Percentiles rank a stretch among this genome's conserved stretches.
Evolutionary conservation across 768 basidiomycete species (phyloP).

Genomic region (Suillus decipiens): DNA sequence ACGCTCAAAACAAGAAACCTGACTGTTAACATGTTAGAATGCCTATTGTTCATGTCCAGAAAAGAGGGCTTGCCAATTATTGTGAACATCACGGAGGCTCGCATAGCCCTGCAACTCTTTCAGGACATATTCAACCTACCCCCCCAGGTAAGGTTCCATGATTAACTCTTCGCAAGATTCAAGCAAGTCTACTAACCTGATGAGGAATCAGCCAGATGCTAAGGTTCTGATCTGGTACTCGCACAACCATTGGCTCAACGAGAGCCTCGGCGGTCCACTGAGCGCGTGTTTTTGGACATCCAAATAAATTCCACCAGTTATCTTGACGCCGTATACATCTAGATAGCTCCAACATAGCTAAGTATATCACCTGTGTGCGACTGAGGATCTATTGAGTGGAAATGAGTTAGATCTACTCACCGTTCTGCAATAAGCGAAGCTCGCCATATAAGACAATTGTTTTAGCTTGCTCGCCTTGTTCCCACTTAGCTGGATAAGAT

Average conservation of each 20-base stretch:
- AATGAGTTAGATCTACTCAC: conserved; percentile 28
- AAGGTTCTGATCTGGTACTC: conserved; percentile 35
- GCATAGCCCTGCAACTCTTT: conserved; percentile 52
- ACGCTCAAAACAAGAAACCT: conserved; percentile 58
- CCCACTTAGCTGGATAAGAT: too few relatives aligned
- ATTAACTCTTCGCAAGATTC: conserved; percentile 6
- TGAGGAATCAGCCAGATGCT: conserved; percentile 37
- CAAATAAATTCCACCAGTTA: conserved; percentile 43
- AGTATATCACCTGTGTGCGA: conserved; percentile 41
- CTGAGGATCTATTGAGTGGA: neutral
- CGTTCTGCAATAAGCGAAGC: conserved; percentile 32
- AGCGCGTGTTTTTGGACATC: conserved; percentile 26
- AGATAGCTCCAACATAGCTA: conserved; percentile 52
- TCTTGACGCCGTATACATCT: conserved; percentile 39
- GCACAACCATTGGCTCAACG: conserved; percentile 33
- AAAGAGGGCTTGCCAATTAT: conserved; percentile 36
- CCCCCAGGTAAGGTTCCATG: neutral
- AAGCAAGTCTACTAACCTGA: conserved; percentile 36
- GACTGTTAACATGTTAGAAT: conserved; percentile 31
- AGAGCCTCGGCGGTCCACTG: conserved; percentile 36
- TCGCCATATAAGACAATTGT: too few relatives aligned
- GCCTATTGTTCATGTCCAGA: neutral
- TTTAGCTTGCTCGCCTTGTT: too few relatives aligned
- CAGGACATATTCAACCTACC: conserved; percentile 47
- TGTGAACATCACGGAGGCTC: conserved; percentile 39